phyloP scores from a whole-genome alignment of 1,139 yeast genomes.

The Spathaspora sp. region DNA sequence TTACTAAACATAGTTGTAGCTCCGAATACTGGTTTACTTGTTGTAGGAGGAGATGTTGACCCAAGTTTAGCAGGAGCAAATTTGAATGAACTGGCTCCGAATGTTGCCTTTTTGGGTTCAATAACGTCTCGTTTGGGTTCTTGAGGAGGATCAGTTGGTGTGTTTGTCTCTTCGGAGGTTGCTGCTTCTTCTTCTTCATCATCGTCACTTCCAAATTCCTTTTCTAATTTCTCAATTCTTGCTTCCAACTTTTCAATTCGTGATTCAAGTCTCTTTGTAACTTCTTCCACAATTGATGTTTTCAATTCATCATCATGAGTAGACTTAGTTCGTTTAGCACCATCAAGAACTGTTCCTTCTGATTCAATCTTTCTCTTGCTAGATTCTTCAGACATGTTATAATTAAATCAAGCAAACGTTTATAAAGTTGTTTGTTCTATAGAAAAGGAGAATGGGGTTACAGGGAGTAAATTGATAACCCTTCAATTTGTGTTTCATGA shows the following conservation, averaged over 20 bases:
- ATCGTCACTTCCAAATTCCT: slow-evolving; percentile 10
- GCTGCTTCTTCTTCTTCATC: not conserved
- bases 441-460: not conserved
- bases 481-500: not conserved
- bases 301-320: slow-evolving; percentile 16
- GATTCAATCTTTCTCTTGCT: slow-evolving; percentile 22
- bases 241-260: slow-evolving; percentile 21
- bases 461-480: not conserved
- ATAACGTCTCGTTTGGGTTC: slow-evolving; percentile 11
- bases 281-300: slow-evolving; percentile 17
- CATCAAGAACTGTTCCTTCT: slow-evolving; percentile 16
- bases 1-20: slow-evolving; percentile 61
- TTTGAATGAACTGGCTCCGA: slow-evolving; percentile 33
- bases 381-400: slow-evolving; percentile 20
- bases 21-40: slow-evolving; percentile 38
- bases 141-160: slow-evolving; percentile 4
- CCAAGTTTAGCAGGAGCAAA: slow-evolving; percentile 16
- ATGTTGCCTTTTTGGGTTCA: slow-evolving; percentile 23
- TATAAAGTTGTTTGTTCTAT: not conserved
- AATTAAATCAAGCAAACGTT: not conserved
- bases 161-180: not conserved
- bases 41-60: slow-evolving; percentile 9
- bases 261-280: slow-evolving; percentile 19
- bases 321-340: slow-evolving; percentile 15
- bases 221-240: slow-evolving; percentile 20